Percentiles rank a stretch among this genome's conserved stretches.
phyloP scores from a whole-genome alignment of 345 rosid species.

The Lumnitzera racemosa region DNA sequence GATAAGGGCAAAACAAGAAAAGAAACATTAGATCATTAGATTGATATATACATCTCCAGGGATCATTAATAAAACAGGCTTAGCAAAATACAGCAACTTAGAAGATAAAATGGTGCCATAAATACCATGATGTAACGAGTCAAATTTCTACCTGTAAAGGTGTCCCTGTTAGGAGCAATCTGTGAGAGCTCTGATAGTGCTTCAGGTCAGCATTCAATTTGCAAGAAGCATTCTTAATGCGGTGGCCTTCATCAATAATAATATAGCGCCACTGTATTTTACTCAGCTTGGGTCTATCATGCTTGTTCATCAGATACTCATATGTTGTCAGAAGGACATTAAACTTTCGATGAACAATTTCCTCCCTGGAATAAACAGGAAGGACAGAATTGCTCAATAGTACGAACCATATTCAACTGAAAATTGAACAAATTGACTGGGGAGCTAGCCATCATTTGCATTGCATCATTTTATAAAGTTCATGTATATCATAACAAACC shows the following conservation, averaged over 20 bases:
- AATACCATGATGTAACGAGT: background rate
- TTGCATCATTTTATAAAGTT: too few species aligned
- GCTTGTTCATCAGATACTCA: slow-evolving; percentile 95
- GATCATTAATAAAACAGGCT: background rate
- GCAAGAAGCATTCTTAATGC: slow-evolving; percentile 96
- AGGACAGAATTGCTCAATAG: slow-evolving; percentile 3
- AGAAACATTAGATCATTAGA: background rate
- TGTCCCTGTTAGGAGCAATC: slow-evolving; percentile 86
- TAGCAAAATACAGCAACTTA: background rate
- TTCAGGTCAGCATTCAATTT: slow-evolving; percentile 91
- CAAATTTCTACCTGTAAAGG: slow-evolving; percentile 59
- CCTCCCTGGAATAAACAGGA: slow-evolving; percentile 53
- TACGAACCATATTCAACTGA: too few species aligned
- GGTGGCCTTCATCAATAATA: slow-evolving; percentile 95
- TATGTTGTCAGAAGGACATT: slow-evolving; percentile 87
- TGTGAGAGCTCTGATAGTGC: slow-evolving; percentile 77
- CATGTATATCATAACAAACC: too few species aligned
- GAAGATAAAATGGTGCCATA: too few species aligned
- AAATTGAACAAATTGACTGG: too few species aligned
- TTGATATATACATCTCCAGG: too few species aligned
- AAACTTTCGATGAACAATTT: slow-evolving; percentile 81
- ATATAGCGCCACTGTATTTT: slow-evolving; percentile 88
- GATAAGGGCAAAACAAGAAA: background rate
- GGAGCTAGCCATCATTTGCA: too few species aligned
- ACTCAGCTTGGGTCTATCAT: slow-evolving; percentile 86